Base-by-base conservation (phyloP, 192 early-diverging fungal species). In the Coemansia sp. region DNA sequence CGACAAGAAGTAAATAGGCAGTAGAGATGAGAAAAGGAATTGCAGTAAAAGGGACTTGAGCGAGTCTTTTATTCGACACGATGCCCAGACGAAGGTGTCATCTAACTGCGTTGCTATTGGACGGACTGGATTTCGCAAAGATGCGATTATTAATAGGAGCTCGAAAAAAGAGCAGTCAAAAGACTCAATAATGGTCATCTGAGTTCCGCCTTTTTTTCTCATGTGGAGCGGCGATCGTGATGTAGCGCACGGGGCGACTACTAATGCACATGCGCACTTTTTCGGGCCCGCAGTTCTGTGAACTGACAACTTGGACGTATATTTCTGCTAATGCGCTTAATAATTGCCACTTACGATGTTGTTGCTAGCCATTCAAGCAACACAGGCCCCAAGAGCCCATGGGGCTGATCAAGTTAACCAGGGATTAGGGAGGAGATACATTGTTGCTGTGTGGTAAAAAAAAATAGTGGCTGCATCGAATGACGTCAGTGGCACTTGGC, bases 71-170 rank as follows among this genome's bases (percentile, higher is more conserved):
- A 32, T 56, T 56, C 7, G 12, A 38, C 5, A 13, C 34, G 29
- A 29, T 53, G 49, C 24, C 58, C 58, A 29, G 32, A 20, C 37
- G 59, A 60, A 60, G 59, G 59, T 29, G 59, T 27, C 59, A 61
- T 61, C 38, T 8, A 38, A 16, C 59, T 10, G 38, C 37, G 18
- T 10, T 5, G 37, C 37, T 2, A 61, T 61, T 61, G 59, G 59
- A 3, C 38, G 11, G 59, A 56, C 53, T 56, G 53, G 10, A 34
- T 16, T n/a, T 56, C 15, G 10, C 22, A 24, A 24, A 52, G 24
- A 52, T 24, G 9, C 50, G 3, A 52, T 56, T 56, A 16, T 5
- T 56, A 56, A 56, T 47, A 9, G 15, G 7, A 11, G 49, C 8
- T 22, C 6, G 16, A 29, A 56, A 53, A 29, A 56, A 52, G 24